phyloP scores from a whole-genome alignment of 2,329 filamentous ascomycete genomes.

The Aspergillus candidus region DNA sequence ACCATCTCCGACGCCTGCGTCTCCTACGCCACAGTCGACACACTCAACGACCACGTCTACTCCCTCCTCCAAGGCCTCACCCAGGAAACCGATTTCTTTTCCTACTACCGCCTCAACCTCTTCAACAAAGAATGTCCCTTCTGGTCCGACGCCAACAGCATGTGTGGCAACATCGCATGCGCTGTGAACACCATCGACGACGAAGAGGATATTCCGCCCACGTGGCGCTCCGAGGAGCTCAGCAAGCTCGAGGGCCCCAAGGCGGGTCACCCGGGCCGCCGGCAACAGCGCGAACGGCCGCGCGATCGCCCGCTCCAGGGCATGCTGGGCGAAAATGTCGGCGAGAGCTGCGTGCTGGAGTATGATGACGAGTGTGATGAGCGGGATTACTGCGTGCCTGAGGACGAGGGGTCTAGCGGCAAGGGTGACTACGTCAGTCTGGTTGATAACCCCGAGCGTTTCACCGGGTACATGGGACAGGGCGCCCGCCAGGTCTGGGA shows the following conservation, averaged over 20 bases:
- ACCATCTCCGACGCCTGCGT: constrained; percentile 93
- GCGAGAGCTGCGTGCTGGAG: constrained; percentile 94
- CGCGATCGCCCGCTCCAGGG: constrained; percentile 72
- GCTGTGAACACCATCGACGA: constrained; percentile 92
- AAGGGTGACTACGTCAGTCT: constrained; percentile 97
- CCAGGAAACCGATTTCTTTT: constrained; percentile 90
- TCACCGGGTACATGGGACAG: constrained; percentile 85
- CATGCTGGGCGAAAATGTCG: constrained; percentile 74
- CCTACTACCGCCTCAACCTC: constrained; percentile 90
- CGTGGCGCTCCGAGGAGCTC: constrained; percentile 88
- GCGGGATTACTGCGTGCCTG: constrained; percentile 90
- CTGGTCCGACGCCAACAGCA: constrained; percentile 86
- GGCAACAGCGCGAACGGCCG: constrained; percentile 61
- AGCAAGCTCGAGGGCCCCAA: constrained; percentile 87
- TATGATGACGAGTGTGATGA: constrained; percentile 97
- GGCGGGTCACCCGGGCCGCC: constrained; percentile 78
- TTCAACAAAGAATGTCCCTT: constrained; percentile 94
- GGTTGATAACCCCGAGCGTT: constrained; percentile 86
- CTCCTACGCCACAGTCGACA: constrained; percentile 84
- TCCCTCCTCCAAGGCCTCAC: constrained; percentile 76
- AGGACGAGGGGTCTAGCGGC: constrained; percentile 77
- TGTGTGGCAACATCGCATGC: constrained; percentile 96
- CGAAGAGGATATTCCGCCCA: constrained; percentile 83
- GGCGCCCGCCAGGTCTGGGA: constrained; percentile 91
- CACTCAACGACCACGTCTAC: constrained; percentile 69